Evolutionary conservation across 192 early-diverging fungal species (phyloP).

Genomic region (Thoreauomyces humboldtii): DNA sequence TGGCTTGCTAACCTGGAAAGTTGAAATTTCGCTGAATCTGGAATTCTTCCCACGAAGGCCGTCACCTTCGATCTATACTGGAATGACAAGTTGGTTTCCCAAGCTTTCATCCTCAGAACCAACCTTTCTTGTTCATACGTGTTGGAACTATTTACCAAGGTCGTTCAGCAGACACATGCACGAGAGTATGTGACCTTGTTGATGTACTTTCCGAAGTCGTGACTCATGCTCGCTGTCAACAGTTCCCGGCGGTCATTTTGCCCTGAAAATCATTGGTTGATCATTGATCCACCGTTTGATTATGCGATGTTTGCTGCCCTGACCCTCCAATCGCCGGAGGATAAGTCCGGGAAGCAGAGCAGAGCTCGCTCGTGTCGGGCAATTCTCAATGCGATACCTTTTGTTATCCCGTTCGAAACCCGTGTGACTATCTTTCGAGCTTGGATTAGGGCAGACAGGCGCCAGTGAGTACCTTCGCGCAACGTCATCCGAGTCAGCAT

Average conservation of each 20-base stretch:
- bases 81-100: slow-evolving; percentile 36
- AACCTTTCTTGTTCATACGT: slow-evolving; percentile 38
- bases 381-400: slow-evolving; percentile 81
- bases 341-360: background rate
- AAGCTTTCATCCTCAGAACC: background rate
- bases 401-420: slow-evolving; percentile 87
- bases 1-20: too few species aligned
- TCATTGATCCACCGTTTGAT: slow-evolving; percentile 54
- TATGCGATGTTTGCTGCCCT: slow-evolving; percentile 45
- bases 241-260: slow-evolving; percentile 70
- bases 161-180: slow-evolving; percentile 74
- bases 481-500: background rate
- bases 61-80: slow-evolving; percentile 76
- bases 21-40: too few species aligned
- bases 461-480: slow-evolving; percentile 2
- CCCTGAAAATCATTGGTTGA: slow-evolving; percentile 66
- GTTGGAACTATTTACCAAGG: slow-evolving; percentile 57
- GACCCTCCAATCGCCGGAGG: background rate
- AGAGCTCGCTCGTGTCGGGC: slow-evolving; percentile 46
- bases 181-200: slow-evolving; percentile 70
- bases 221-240: background rate
- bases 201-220: background rate
- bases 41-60: too few species aligned
- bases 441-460: slow-evolving; percentile 18
- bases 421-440: slow-evolving; percentile 82